Base-by-base conservation (phyloP, 2,329 filamentous ascomycete genomes). In the Microsporum ferrugineum region DNA sequence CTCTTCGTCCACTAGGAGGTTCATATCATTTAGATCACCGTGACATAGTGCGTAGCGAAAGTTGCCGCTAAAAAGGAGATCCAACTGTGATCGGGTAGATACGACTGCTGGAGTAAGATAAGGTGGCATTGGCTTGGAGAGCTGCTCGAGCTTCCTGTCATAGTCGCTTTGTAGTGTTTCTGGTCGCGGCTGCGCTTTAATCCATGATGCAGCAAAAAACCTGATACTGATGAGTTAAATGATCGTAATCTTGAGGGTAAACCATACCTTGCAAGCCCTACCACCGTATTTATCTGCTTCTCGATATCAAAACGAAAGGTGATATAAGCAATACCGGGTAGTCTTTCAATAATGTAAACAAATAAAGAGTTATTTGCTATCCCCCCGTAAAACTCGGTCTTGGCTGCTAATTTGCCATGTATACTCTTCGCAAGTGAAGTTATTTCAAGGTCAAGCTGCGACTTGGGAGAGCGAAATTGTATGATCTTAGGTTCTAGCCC, bases 281-380 rank as follows among this genome's bases (percentile, higher is more conserved):
- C 10, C 6, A 53, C 47, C 29, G 47, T 53, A 53, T 53, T 53
- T 14, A 53, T 53, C 47, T 53, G 47, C 29, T 33, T 53, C 47
- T 53, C 47, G 29, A 27, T 38, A 6, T 55, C n/a, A 23, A 61
- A 23, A 10, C 29, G 39, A 29, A 61, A 36, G 34, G 56, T 43
- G 27, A 61, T 61, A 17, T 59, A 59, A 33, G 60, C 33, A 55
- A 59, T 39, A n/a, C 60, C 60, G 10, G 60, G 47, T 23, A 59
- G 56, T 47, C 57, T 62, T 29, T 62, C 57, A 31, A 62, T 59
- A 31, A 43, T 36, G 34, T 62, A 62, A 27, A 56, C 23, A 23
- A 56, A 56, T 27, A 56, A 56, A 17, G 51, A 56, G n/a, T 56
- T 17, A 56, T 56, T 12, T 2, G 56, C 60, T 33, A 62, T 17